Evolutionary conservation across 352 stramenopile species (phyloP).

Genomic region (Phytophthora sp.): DNA sequence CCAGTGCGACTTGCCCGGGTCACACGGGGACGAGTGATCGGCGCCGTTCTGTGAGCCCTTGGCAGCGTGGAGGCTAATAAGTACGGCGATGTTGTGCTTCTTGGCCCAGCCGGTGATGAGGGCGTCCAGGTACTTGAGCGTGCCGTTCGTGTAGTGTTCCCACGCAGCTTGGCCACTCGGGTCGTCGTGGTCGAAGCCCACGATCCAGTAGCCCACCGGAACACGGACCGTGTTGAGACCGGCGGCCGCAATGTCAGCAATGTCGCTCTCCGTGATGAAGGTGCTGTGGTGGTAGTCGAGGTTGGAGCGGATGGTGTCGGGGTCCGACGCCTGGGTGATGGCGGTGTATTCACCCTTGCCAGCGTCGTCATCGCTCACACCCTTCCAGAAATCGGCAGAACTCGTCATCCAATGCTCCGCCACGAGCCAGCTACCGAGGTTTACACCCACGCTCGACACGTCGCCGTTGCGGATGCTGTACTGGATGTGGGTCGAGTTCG

Average conservation of each 20-base stretch:
- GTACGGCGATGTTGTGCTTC: conserved; percentile 58
- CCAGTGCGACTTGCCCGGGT: conserved; percentile 51
- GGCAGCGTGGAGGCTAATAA: conserved; percentile 71
- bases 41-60: conserved; percentile 83
- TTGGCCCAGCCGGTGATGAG: conserved; percentile 53
- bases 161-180: conserved; percentile 39
- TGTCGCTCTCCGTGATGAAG: conserved; percentile 78
- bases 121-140: conserved; percentile 52
- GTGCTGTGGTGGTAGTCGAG: conserved; percentile 62
- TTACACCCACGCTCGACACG: conserved; percentile 60
- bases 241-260: conserved; percentile 53
- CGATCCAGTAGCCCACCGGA: conserved; percentile 84
- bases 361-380: conserved; percentile 38
- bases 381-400: conserved; percentile 58
- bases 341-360: conserved; percentile 65
- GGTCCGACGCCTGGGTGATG: conserved; percentile 47
- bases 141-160: conserved; percentile 44
- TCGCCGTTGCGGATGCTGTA: conserved; percentile 59
- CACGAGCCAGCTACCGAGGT: conserved; percentile 78
- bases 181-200: conserved; percentile 65
- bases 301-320: conserved; percentile 39
- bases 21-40: conserved; percentile 69
- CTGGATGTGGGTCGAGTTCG: conserved; percentile 55
- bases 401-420: conserved; percentile 82
- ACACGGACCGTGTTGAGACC: conserved; percentile 83